Conservation (phyloP, 352 stramenopile species). For the Aphanomyces invadans region DNA sequence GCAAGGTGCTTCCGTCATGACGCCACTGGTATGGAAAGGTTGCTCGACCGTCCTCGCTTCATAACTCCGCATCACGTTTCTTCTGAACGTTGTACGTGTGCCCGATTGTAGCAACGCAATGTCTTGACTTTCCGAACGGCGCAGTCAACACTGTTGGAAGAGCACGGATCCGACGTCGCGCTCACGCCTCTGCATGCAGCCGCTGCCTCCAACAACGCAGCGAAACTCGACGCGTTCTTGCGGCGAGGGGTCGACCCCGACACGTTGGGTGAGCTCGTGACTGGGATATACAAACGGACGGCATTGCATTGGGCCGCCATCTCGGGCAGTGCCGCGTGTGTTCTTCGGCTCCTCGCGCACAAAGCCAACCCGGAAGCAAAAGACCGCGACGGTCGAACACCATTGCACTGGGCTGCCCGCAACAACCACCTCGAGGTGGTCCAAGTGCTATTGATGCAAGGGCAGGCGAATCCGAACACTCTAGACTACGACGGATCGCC, state of each 20-base stretch:
- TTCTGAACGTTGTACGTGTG: conserved; percentile 2
- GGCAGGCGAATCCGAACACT: conserved; percentile 37
- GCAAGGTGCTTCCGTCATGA: conserved; percentile 14
- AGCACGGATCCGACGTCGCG: conserved; percentile 60
- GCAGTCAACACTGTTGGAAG: conserved; percentile 53
- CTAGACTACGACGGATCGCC: conserved; percentile 41
- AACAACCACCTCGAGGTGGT: conserved; percentile 56
- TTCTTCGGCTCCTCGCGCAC: conserved; percentile 35
- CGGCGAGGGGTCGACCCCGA: conserved; percentile 36
- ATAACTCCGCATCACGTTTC: conserved; percentile 1
- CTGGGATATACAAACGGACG: conserved; percentile 54
- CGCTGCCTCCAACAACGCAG: conserved; percentile 42
- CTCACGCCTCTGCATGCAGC: conserved; percentile 69
- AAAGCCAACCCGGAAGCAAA: conserved; percentile 48
- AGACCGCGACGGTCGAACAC: conserved; percentile 52
- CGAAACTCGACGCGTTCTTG: conserved; percentile 40
- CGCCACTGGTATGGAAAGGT: conserved; percentile 10
- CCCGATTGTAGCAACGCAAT: conserved; percentile 38
- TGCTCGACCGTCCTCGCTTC: not conserved
- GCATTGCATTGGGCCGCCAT: conserved; percentile 69
- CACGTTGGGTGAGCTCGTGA: conserved; percentile 46
- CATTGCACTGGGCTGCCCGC: conserved; percentile 66
- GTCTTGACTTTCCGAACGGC: conserved; percentile 56
- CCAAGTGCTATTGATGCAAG: conserved; percentile 36
- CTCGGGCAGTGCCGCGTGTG: conserved; percentile 36